Conservation (phyloP, 257 asterid genomes). For the Verbascum thapsus region DNA sequence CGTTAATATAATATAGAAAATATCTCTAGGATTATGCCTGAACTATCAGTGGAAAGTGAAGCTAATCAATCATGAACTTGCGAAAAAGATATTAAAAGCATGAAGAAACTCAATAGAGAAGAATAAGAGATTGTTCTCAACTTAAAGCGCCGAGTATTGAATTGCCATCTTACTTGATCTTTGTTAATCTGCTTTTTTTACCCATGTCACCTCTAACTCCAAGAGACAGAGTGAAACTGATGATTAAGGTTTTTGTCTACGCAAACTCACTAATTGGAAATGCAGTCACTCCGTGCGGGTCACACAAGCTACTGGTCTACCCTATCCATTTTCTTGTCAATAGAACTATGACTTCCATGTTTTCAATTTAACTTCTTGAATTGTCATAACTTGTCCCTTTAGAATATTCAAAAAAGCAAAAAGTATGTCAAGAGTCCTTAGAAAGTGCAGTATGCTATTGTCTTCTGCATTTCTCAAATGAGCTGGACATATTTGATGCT, state of each 20-base stretch:
- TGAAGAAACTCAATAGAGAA: background rate
- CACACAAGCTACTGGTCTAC: background rate
- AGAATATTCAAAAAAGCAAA: background rate
- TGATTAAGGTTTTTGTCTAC: too few relatives aligned
- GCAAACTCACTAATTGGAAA: constrained; percentile 4
- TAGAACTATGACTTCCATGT: constrained; percentile 27
- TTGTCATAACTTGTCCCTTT: constrained; percentile 1
- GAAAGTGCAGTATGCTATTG: background rate
- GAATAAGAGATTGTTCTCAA: background rate
- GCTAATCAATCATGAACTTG: constrained; percentile 10
- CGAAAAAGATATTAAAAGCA: background rate
- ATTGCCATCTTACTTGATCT: too few relatives aligned
- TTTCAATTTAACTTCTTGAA: constrained; percentile 4
- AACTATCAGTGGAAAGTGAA: constrained; percentile 17
- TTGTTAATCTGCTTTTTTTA: too few relatives aligned
- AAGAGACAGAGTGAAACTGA: background rate
- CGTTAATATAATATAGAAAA: background rate
- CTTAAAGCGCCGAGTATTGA: too few relatives aligned
- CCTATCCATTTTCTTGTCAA: constrained; percentile 14
- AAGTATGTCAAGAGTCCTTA: constrained; percentile 13
- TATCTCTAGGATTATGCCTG: constrained; percentile 8
- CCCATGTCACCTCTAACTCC: background rate
- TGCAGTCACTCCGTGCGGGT: background rate
- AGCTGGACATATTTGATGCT: constrained; percentile 23
- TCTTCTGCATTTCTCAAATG: background rate